These are phyloP conservation scores for Coffea eugenioides DNA, from an alignment of 257 asterid species.

Conservation along the genomic window DNA sequence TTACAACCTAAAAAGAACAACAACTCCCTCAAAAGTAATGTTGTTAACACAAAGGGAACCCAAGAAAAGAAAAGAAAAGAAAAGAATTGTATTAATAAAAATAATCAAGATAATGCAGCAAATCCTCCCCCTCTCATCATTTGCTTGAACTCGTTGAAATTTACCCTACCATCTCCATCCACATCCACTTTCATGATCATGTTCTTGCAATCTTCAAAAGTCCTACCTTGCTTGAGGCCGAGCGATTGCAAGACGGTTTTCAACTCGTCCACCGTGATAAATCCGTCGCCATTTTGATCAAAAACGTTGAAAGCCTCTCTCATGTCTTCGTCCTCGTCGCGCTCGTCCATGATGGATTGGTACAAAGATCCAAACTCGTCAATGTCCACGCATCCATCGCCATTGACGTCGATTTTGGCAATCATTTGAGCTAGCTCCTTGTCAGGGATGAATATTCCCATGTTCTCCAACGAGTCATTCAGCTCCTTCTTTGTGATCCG, in stretches of 20 bases:
- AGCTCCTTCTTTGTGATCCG: constrained; percentile 29
- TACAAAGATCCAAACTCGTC: constrained; percentile 30
- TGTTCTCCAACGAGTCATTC: constrained; percentile 29
- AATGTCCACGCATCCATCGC: constrained; percentile 28
- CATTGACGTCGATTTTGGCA: constrained; percentile 27
- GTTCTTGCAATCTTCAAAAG: constrained; percentile 32
- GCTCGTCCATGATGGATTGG: constrained; percentile 25
- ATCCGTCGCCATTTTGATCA: constrained; percentile 33
- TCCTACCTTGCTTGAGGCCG: constrained; percentile 32
- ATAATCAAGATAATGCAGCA: constrained; percentile 25
- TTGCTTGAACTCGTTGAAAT: constrained; percentile 29
- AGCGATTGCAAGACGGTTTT: constrained; percentile 28
- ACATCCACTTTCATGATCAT: constrained; percentile 36
- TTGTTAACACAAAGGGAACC: background rate
- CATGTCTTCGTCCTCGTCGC: constrained; percentile 35
- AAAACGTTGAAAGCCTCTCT: constrained; percentile 37
- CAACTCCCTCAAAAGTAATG: background rate
- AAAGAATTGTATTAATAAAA: background rate
- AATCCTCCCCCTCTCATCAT: constrained; percentile 40
- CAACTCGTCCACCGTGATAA: constrained; percentile 34
- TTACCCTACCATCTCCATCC: constrained; percentile 40
- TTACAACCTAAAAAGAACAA: constrained; percentile 5
- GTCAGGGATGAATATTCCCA: constrained; percentile 31
- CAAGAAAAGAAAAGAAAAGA: background rate
- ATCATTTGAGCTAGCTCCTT: constrained; percentile 28